Evolutionary conservation across 192 early-diverging fungal genomes (phyloP).

Genomic region (Dissophora globulifera): DNA sequence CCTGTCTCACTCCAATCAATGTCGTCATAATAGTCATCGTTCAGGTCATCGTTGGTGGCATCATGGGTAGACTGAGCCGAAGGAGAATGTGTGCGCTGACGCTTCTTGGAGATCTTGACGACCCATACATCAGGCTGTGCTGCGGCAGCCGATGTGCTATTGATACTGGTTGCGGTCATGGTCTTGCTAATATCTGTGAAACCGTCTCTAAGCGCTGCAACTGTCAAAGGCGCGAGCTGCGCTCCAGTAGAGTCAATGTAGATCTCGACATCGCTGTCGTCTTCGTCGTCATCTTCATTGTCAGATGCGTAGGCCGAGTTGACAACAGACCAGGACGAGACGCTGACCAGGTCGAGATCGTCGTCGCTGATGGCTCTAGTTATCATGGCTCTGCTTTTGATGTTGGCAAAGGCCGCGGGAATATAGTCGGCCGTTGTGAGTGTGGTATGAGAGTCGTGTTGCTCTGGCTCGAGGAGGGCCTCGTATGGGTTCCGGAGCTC

Average conservation of each 20-base stretch:
- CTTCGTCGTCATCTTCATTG: constrained; percentile 17
- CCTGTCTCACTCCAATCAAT: neutral
- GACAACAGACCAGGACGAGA: constrained; percentile 43
- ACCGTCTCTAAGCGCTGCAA: constrained; percentile 21
- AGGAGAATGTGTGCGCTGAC: neutral
- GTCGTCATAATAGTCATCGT: no score
- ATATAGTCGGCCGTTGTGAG: neutral
- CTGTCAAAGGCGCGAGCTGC: constrained; percentile 13
- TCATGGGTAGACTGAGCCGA: no score
- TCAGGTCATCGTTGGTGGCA: no score
- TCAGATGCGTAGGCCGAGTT: constrained; percentile 33
- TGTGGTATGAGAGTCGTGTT: neutral
- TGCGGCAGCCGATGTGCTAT: constrained; percentile 16
- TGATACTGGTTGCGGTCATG: constrained; percentile 34
- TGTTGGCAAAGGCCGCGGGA: neutral
- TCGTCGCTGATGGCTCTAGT: constrained; percentile 12
- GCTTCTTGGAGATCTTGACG: constrained; percentile 34
- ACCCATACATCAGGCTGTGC: constrained; percentile 33
- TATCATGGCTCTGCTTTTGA: constrained; percentile 1
- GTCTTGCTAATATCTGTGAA: constrained; percentile 49
- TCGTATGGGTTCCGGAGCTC: constrained; percentile 38
- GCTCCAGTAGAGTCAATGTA: constrained; percentile 2
- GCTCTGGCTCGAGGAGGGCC: constrained; percentile 16
- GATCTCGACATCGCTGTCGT: constrained; percentile 19
- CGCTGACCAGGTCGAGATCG: constrained; percentile 14